Conservation (phyloP, 2,329 filamentous ascomycete species). For the Nigrograna mackinnonii region DNA sequence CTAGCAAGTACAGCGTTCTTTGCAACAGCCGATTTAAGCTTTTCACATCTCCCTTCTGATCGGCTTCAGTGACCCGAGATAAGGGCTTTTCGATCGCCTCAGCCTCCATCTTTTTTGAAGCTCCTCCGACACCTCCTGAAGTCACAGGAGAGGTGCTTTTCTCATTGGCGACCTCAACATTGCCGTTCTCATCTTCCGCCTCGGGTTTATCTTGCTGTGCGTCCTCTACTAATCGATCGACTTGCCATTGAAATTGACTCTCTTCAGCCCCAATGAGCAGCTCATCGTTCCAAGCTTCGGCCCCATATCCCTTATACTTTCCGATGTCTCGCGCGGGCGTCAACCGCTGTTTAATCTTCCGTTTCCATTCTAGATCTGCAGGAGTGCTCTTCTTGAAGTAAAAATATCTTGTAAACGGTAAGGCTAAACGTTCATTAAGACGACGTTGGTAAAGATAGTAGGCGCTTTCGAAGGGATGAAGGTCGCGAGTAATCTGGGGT, state of each 20-base stretch:
- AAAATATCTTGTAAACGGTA: slow-evolving; percentile 87
- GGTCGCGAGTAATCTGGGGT: slow-evolving; percentile 80
- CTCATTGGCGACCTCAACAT: slow-evolving; percentile 27
- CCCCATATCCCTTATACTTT: slow-evolving; percentile 74
- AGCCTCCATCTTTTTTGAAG: slow-evolving; percentile 49
- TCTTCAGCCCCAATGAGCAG: slow-evolving; percentile 73
- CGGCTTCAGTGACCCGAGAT: slow-evolving; percentile 75
- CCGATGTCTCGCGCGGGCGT: slow-evolving; percentile 85
- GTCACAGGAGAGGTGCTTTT: not conserved
- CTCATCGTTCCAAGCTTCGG: slow-evolving; percentile 89
- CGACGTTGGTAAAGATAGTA: slow-evolving; percentile 98
- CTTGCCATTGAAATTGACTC: slow-evolving; percentile 65
- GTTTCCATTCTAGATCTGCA: slow-evolving; percentile 83
- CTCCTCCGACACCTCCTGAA: slow-evolving; percentile 47
- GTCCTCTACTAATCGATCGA: slow-evolving; percentile 73
- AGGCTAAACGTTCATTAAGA: slow-evolving; percentile 86
- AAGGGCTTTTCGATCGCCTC: slow-evolving; percentile 72
- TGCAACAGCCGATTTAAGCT: slow-evolving; percentile 81
- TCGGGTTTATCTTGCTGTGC: slow-evolving; percentile 62
- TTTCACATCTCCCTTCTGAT: slow-evolving; percentile 71
- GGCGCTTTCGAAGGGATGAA: slow-evolving; percentile 86
- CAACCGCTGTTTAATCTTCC: slow-evolving; percentile 77
- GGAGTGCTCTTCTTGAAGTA: slow-evolving; percentile 94
- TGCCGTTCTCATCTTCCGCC: slow-evolving; percentile 34
- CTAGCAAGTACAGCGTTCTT: slow-evolving; percentile 84